Conservation (phyloP, 1,284 basidiomycete genomes). For the Pisolithus thermaeus region DNA sequence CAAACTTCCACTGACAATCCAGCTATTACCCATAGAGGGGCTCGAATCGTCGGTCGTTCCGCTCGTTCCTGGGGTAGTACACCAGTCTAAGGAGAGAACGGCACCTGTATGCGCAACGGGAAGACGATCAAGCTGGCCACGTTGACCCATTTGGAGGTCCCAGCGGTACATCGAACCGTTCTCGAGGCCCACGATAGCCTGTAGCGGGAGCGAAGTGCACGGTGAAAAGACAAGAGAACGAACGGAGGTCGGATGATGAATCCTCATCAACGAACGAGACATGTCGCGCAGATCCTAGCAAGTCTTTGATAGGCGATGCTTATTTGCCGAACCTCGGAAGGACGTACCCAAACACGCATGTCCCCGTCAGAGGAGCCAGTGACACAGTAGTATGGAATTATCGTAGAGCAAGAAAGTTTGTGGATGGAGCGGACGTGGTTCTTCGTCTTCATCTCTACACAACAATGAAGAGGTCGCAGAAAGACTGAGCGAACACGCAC, state of each 20-base stretch:
- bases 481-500: slow-evolving; percentile 35
- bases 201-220: slow-evolving; percentile 54
- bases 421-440: slow-evolving; percentile 77
- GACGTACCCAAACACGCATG: slow-evolving; percentile 73
- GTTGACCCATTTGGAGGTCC: slow-evolving; percentile 73
- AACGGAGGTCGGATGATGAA: slow-evolving; percentile 69
- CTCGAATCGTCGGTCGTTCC: slow-evolving; percentile 18
- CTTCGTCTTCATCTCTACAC: slow-evolving; percentile 61
- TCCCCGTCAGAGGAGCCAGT: slow-evolving; percentile 82
- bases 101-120: slow-evolving; percentile 75
- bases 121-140: slow-evolving; percentile 66
- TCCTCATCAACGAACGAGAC: slow-evolving; percentile 61
- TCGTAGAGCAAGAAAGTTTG: slow-evolving; percentile 56
- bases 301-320: background rate
- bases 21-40: slow-evolving; percentile 40
- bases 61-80: slow-evolving; percentile 26
- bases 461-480: slow-evolving; percentile 6
- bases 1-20: slow-evolving; percentile 79
- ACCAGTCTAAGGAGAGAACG: slow-evolving; percentile 79
- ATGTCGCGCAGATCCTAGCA: slow-evolving; percentile 73
- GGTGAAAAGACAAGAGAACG: slow-evolving; percentile 73
- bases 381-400: slow-evolving; percentile 65
- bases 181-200: slow-evolving; percentile 74
- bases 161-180: slow-evolving; percentile 72
- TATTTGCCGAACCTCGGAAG: background rate